Base-by-base conservation (phyloP, 2,329 filamentous ascomycete genomes). In the Hymenoscyphus scutula region DNA sequence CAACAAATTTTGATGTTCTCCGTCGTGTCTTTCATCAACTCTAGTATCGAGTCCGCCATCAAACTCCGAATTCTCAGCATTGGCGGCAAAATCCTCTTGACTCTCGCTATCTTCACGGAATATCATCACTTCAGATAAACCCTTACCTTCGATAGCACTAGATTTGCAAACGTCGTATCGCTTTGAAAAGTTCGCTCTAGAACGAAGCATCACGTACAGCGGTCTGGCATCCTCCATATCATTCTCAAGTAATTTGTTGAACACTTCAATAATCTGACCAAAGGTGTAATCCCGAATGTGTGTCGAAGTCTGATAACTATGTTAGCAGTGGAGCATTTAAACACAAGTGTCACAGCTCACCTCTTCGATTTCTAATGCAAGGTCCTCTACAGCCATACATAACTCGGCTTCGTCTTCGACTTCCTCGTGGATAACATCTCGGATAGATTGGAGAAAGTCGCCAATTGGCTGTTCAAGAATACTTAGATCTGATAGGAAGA, bases 291-390 rank as follows among this genome's bases (percentile, higher is more conserved):
- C 75, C 67, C 77, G 75, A 56, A 79, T 73, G 70, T 81, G 74
- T 45, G 74, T 72, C 53, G 81, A 83, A 70, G 81, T 79, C 82
- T 86, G 66, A 13, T 41, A 57, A 32, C 3, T 2, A 51, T 27
- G 41, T 53, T 30, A 30, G 27, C 7, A 34, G 25, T 38, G 10
- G 15, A 37, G 19, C 48, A 13, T 23, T 23, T 15, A 48, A 27
- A 37, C 15, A 15, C 15, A 30, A 25, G 8, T 38, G 25, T 30
- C 56, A 23, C 59, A 17, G 74, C 81, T 75, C 74, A 86, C 84
- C 77, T 88, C 85, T 69, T 78, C 80, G 69, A 86, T 74, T 68
- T 82, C 79, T 61, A 88, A 76, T 67, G 80, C 82, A 62, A 88
- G 74, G 15, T 79, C 76, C 45, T 84, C 80, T 64, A 88, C 78